Base-by-base conservation (phyloP, 2,329 filamentous ascomycete species). In the Epichloe sp. region DNA sequence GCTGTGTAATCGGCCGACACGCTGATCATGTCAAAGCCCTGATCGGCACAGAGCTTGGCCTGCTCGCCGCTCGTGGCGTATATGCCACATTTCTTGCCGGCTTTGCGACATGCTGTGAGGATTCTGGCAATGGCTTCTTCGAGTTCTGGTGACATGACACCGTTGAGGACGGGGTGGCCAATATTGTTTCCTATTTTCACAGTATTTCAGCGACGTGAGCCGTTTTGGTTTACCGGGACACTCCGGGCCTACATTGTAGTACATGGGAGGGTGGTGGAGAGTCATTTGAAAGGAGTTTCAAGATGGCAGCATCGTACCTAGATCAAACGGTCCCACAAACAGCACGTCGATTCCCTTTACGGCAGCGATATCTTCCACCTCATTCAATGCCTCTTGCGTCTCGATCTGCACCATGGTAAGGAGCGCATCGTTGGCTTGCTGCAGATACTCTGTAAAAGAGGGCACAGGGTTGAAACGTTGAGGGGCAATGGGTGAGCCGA, bases 391-490 rank as follows among this genome's bases (percentile, higher is more conserved):
- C 61, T 83, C 80, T 54, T 70, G 68, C 0, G 82, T 84, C 66
- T 85, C 82, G 49, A 85, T 84, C 63, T 85, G 82, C 11, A 84
- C 78, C 67, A 83, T 81, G 15, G 78, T 82, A 52, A 85, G 61
- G 21, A 85, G 69, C 34, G 64, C 57, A 49, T 75, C 67, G 54
- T 77, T 76, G 44, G 74, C 74, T 41, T 71, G 66, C 53, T 71
- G 66, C 57, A 77, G 68, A 53, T 77, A 77, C 49, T 75, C 69
- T 3, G 70, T 71, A 19, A 71, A 70, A 5, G 63, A 69, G 10
- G 72, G 65, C 15, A 67, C 67, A 48, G 71, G 70, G 21, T 62
- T 66, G 57, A 75, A 73, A 36, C 69, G 66, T 42, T 65, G 65
- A 2, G 62, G 57, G 8, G 72, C 70, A 54, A 76, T 71, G 34